phyloP scores from a whole-genome alignment of 805 yeast species.

The Cyberlindnera mycetangii region DNA sequence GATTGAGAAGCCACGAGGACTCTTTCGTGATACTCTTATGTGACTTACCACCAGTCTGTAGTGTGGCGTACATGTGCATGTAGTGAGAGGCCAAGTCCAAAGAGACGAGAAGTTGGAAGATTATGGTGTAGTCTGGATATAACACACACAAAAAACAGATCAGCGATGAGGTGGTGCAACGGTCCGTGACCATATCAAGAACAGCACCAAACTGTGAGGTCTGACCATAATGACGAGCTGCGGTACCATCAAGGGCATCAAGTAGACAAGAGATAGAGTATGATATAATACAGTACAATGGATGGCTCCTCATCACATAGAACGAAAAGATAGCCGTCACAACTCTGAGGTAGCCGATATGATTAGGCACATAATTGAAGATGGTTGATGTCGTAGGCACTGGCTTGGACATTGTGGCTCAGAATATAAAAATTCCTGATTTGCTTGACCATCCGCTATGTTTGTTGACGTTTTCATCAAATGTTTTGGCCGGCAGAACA shows the following conservation, averaged over 20 bases:
- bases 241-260: conserved; percentile 95
- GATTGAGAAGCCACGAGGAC: conserved; percentile 66
- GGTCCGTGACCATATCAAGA: conserved; percentile 96
- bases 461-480: not conserved
- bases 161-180: conserved; percentile 94
- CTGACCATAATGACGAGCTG: conserved; percentile 87
- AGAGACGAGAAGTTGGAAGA: conserved; percentile 80
- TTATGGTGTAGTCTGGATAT: conserved; percentile 58
- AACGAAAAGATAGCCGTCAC: conserved; percentile 78
- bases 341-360: conserved; percentile 87
- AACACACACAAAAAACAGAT: conserved; percentile 80
- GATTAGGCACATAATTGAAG: conserved; percentile 81
- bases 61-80: conserved; percentile 97
- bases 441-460: too few relatives aligned
- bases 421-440: too few relatives aligned
- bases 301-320: conserved; percentile 79
- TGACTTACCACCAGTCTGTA: conserved; percentile 71
- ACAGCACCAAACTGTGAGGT: conserved; percentile 94
- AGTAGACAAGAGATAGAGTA: conserved; percentile 87
- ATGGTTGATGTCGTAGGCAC: conserved; percentile 47
- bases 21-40: conserved; percentile 81
- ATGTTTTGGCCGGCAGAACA: not conserved
- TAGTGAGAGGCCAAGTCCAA: conserved; percentile 91
- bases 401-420: too few relatives aligned
- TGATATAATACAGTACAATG: conserved; percentile 68